These are phyloP conservation scores for Curvularia sp. DNA, from an alignment of 2,329 filamentous ascomycete genomes.

Conservation along the genomic window DNA sequence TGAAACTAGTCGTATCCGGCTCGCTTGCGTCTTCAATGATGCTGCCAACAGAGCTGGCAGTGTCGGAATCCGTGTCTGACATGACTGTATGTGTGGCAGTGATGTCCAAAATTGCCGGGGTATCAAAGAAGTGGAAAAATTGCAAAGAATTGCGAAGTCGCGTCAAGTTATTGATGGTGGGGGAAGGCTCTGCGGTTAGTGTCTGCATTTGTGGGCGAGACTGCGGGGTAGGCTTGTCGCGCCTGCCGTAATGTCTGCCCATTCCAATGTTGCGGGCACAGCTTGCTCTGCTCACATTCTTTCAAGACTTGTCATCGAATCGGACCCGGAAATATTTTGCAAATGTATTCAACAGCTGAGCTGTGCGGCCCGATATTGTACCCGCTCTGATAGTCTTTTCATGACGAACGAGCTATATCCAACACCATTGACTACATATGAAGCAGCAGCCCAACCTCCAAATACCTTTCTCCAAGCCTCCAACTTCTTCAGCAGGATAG, in stretches of 20 bases:
- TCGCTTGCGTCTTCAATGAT: slow-evolving; percentile 48
- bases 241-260: slow-evolving; percentile 26
- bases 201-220: slow-evolving; percentile 40
- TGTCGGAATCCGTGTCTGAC: slow-evolving; percentile 43
- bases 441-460: no score
- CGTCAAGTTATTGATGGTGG: slow-evolving; percentile 19
- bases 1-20: slow-evolving; percentile 46
- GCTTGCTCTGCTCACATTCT: not conserved
- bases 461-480: no score
- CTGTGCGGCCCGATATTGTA: no score
- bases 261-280: not conserved
- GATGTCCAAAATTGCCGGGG: not conserved
- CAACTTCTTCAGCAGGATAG: no score
- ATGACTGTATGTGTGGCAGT: slow-evolving; percentile 23
- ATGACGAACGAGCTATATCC: no score
- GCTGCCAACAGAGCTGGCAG: slow-evolving; percentile 44
- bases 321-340: no score
- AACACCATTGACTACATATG: not conserved
- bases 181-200: slow-evolving; percentile 36
- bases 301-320: no score
- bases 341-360: no score
- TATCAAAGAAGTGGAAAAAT: slow-evolving; percentile 10
- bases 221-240: slow-evolving; percentile 33
- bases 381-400: no score
- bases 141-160: slow-evolving; percentile 1